These are phyloP conservation scores for Sporisorium exsertum DNA, from an alignment of 1,284 basidiomycete genomes.

Conservation along the genomic window DNA sequence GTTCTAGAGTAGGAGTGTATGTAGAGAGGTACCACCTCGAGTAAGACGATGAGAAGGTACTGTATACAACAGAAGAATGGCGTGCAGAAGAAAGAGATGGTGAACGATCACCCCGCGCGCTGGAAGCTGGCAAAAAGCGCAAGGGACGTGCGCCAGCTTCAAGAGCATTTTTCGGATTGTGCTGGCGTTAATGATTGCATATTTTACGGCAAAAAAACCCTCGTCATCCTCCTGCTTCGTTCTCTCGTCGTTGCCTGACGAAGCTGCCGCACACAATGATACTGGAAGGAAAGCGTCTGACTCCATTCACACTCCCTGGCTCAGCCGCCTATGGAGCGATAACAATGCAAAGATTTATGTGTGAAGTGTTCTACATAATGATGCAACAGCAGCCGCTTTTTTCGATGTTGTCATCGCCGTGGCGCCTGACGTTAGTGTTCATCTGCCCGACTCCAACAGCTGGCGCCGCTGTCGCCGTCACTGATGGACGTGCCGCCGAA, in stretches of 20 bases:
- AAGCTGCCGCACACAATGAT: background rate
- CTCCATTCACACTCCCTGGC: no score
- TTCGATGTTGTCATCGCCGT: slow-evolving; percentile 20
- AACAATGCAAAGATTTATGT: background rate
- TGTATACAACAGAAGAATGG: background rate
- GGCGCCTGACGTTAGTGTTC: no score
- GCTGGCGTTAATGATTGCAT: background rate
- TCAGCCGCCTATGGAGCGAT: no score
- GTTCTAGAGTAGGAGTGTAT: no score
- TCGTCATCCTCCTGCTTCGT: background rate
- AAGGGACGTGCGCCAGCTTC: background rate
- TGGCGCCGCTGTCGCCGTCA: background rate
- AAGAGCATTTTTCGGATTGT: background rate
- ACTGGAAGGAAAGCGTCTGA: no score
- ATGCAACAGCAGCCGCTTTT: slow-evolving; percentile 44
- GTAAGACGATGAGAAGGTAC: background rate
- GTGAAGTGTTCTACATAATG: slow-evolving; percentile 37
- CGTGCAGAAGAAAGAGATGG: background rate
- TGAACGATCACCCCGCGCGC: background rate
- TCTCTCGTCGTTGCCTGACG: background rate
- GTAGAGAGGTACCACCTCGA: no score
- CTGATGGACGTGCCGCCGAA: slow-evolving; percentile 3
- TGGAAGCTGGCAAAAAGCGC: background rate
- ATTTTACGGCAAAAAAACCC: background rate
- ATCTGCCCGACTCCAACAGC: background rate